These are phyloP conservation scores for Cryoendolithus antarcticus DNA, from an alignment of 2,329 filamentous ascomycete species.

Conservation along the genomic window DNA sequence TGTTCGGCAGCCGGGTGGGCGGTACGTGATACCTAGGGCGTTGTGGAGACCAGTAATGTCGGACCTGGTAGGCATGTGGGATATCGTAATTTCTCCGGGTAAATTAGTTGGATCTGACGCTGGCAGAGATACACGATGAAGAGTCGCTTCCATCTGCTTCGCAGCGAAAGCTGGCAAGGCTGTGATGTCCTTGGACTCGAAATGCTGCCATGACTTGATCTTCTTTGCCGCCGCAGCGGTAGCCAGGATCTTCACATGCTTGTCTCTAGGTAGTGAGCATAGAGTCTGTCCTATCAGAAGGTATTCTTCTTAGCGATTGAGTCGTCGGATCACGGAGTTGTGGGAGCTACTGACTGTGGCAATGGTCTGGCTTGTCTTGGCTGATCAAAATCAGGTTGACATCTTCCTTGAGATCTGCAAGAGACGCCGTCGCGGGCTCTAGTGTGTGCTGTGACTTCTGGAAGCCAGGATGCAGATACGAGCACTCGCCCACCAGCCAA, in stretches of 20 bases:
- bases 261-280: constrained; percentile 45
- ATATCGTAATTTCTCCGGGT: constrained; percentile 58
- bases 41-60: constrained; percentile 52
- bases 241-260: constrained; percentile 51
- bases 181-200: constrained; percentile 39
- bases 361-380: constrained; percentile 56
- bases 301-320: no score
- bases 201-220: constrained; percentile 58
- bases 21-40: constrained; percentile 61
- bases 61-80: constrained; percentile 49
- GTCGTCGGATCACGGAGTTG: no score
- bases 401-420: constrained; percentile 39
- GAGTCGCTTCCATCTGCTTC: constrained; percentile 23
- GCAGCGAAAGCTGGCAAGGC: constrained; percentile 31
- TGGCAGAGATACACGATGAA: constrained; percentile 42
- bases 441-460: constrained; percentile 46
- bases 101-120: constrained; percentile 34
- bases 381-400: constrained; percentile 48
- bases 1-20: constrained; percentile 25
- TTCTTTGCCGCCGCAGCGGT: constrained; percentile 52
- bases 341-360: constrained; percentile 38
- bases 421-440: constrained; percentile 44
- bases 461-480: constrained; percentile 49
- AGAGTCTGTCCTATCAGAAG: constrained; percentile 38
- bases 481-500: constrained; percentile 51